Evolutionary conservation across 1,284 basidiomycete species (phyloP), one percentile per base, ranked within the genome.

Genomic region (Puccinia hordei): DNA sequence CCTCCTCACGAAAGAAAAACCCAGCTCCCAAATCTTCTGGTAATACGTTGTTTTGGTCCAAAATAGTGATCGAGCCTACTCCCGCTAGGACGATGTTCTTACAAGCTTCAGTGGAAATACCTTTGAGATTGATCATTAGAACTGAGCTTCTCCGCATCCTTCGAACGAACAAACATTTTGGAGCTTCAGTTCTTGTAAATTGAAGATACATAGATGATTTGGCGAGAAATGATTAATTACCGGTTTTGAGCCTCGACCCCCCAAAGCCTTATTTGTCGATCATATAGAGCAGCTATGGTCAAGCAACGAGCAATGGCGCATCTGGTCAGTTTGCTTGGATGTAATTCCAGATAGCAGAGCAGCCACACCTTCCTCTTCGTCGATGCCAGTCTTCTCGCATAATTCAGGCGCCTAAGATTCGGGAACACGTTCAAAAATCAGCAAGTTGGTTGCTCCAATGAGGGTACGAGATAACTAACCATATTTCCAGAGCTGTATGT

Each of bases 1-100:
- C 95, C 82, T 92, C 91, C 84, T 97, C 93, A 84, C 94, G 89
- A 87, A 93, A 96, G 86, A 99, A 92, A 88, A 98, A 98, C 15
- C 94, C 93, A 9, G 92, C 90, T 13, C 93, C 93, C 30, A 99
- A 89, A 87, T 98, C 96, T 84, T 93, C 91, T 82, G 87, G 86
- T 0, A 86, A 83, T 0, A 89, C 87, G 0, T 82, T 81, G n/a
- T 85, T 83, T 12, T 86, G 86, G 82, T 90, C 89, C 83, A 89
- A 85, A n/a, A 90, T 84, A 73, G 88, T 89, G 82, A 90, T 81
- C 41, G 86, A 85, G 2, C 89, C 89, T 41, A 90, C 87, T 35
- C 89, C 89, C 0, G 89, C 88, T 19, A 90, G 85, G 9, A 90
- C 89, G 49, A 89, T 87, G 85, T 99, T 99, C 87, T 99, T 99